These are phyloP conservation scores for Phytophthora gonapodyides DNA, from an alignment of 352 stramenopile species.

Conservation along the genomic window DNA sequence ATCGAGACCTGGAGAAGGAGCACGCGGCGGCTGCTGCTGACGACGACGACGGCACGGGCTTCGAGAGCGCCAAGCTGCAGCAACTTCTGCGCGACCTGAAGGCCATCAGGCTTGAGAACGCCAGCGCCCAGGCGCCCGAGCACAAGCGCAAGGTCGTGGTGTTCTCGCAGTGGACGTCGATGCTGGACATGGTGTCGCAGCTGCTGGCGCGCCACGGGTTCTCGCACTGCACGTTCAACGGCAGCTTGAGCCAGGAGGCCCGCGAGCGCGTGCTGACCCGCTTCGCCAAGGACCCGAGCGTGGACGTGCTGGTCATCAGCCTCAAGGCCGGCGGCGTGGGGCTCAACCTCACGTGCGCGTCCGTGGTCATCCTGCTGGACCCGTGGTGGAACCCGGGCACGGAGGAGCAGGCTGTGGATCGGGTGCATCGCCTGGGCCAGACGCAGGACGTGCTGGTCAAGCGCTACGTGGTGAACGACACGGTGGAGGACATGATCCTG, in stretches of 20 bases:
- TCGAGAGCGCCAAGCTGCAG: conserved; percentile 72
- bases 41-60: conserved; percentile 36
- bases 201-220: conserved; percentile 60
- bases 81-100: conserved; percentile 71
- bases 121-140: conserved; percentile 14
- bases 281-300: conserved; percentile 60
- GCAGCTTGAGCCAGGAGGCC: conserved; percentile 65
- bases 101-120: conserved; percentile 60
- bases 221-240: conserved; percentile 72
- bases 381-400: conserved; percentile 95
- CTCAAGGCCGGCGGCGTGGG: conserved; percentile 90
- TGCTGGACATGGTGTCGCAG: conserved; percentile 83
- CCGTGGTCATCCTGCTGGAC: conserved; percentile 89
- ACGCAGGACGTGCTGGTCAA: conserved; percentile 85
- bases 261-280: conserved; percentile 68
- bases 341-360: conserved; percentile 91
- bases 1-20: not conserved
- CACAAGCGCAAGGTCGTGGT: conserved; percentile 84
- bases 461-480: conserved; percentile 88
- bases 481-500: conserved; percentile 93
- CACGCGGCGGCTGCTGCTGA: not conserved
- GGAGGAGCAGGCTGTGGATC: conserved; percentile 95
- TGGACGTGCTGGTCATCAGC: conserved; percentile 87
- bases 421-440: conserved; percentile 90
- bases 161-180: conserved; percentile 92